Conservation (phyloP, 2,329 filamentous ascomycete species). For the Xylaria sp. region DNA sequence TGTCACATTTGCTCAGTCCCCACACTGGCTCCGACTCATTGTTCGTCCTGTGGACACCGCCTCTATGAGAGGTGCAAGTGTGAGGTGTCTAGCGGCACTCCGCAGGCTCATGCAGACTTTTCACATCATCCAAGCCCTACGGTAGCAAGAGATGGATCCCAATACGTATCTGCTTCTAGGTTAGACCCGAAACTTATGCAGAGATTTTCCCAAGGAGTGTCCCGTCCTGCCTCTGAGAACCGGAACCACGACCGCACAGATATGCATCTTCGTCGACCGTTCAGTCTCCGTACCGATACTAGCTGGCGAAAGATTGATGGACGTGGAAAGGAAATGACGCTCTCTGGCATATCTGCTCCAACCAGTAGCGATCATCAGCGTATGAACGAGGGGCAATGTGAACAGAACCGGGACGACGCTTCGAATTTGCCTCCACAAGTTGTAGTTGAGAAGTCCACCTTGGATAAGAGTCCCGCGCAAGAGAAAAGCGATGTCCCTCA, state of each 20-base stretch:
- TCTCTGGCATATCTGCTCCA: background rate
- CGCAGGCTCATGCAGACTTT: constrained; percentile 40
- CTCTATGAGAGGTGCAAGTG: constrained; percentile 60
- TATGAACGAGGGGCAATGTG: constrained; percentile 4
- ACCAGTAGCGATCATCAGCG: background rate
- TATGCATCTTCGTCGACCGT: constrained; percentile 5
- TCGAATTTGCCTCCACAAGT: background rate
- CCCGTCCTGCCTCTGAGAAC: background rate
- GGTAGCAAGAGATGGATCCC: constrained; percentile 33
- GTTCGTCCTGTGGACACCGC: constrained; percentile 61
- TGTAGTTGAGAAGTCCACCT: constrained; percentile 10
- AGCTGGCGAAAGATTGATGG: constrained; percentile 17
- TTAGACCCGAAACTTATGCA: constrained; percentile 17
- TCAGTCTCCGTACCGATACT: constrained; percentile 1
- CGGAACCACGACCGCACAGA: background rate
- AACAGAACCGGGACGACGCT: constrained; percentile 1
- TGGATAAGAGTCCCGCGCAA: constrained; percentile 17
- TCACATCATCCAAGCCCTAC: constrained; percentile 38
- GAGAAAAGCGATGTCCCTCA: constrained; percentile 31
- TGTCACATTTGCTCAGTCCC: constrained; percentile 63
- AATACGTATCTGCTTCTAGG: constrained; percentile 20
- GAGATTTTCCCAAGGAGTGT: background rate
- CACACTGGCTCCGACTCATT: constrained; percentile 54
- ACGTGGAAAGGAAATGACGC: background rate
- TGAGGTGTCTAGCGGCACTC: constrained; percentile 46